phyloP scores from a whole-genome alignment of 2,329 filamentous ascomycete species.

The Colletotrichum salicis region DNA sequence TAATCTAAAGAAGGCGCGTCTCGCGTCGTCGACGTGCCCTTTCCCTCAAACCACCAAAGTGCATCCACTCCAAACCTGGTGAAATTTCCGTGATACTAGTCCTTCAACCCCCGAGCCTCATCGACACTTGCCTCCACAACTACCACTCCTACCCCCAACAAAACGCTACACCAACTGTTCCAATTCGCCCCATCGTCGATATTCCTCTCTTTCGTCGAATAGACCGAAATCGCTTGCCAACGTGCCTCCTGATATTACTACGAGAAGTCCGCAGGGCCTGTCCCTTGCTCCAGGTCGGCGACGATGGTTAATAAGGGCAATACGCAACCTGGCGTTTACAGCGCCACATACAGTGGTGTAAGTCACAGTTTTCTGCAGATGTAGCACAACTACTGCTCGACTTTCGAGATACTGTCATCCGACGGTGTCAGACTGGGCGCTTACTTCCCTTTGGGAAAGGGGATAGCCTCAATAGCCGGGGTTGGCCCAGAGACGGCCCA shows the following conservation, averaged over 20 bases:
- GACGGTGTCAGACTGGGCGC: not conserved
- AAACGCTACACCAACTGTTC: not conserved
- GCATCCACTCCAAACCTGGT: constrained; percentile 30
- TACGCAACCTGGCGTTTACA: constrained; percentile 66
- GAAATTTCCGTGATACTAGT: constrained; percentile 29
- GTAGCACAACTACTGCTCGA: not conserved
- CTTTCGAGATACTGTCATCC: not conserved
- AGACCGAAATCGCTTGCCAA: constrained; percentile 2
- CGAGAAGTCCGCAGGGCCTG: constrained; percentile 23
- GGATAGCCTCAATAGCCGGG: constrained; percentile 27
- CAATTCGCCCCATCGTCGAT: not conserved
- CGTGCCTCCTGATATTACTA: constrained; percentile 2
- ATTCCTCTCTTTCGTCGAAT: not conserved
- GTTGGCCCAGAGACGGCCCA: not conserved
- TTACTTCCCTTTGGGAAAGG: not conserved
- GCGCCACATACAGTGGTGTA: constrained; percentile 76
- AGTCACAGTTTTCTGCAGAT: constrained; percentile 44
- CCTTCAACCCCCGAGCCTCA: constrained; percentile 24
- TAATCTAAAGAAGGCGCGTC: constrained; percentile 22
- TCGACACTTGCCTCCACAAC: constrained; percentile 10
- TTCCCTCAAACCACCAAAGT: constrained; percentile 12
- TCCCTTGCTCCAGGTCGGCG: constrained; percentile 30
- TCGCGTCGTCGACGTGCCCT: constrained; percentile 35
- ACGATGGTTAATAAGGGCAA: constrained; percentile 62
- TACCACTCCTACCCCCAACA: not conserved